Conservation (phyloP, 257 asterid genomes). For the Solanum habrochaites region DNA sequence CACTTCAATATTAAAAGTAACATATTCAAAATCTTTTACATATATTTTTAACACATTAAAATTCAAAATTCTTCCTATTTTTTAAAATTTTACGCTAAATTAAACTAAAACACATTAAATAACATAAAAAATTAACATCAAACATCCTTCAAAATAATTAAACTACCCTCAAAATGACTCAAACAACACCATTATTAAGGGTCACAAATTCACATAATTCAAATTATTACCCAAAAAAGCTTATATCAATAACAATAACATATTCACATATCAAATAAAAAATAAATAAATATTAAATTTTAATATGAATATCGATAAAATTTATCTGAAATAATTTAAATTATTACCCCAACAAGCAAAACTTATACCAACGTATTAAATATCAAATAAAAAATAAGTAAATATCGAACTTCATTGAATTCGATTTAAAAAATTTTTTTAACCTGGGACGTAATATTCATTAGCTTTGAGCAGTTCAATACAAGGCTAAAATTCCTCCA, state of each 20-base stretch:
- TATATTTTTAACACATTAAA: background rate
- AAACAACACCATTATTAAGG: background rate
- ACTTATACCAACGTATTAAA: too few species aligned
- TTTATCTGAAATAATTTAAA: too few species aligned
- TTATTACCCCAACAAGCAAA: too few species aligned
- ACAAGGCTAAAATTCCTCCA: constrained; percentile 55
- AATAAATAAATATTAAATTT: fast-evolving
- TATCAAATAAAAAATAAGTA: too few species aligned
- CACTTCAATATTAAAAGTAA: background rate
- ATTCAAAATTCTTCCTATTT: background rate
- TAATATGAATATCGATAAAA: background rate
- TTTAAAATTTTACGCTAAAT: background rate
- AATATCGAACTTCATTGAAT: too few species aligned
- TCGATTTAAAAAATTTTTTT: too few species aligned
- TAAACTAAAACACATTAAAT: background rate
- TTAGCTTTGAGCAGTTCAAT: constrained; percentile 47
- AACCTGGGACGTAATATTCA: too few species aligned
- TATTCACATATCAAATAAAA: fast-evolving
- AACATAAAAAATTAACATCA: background rate
- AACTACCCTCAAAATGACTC: background rate
- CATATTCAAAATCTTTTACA: background rate
- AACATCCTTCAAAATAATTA: background rate
- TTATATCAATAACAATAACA: background rate
- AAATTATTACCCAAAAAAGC: background rate
- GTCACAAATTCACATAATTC: background rate